A percentile compares a stretch with the other conserved stretches of the same genome.
Conservation (phyloP, 208 protist genomes). For the Trypanosoma brucei region DNA sequence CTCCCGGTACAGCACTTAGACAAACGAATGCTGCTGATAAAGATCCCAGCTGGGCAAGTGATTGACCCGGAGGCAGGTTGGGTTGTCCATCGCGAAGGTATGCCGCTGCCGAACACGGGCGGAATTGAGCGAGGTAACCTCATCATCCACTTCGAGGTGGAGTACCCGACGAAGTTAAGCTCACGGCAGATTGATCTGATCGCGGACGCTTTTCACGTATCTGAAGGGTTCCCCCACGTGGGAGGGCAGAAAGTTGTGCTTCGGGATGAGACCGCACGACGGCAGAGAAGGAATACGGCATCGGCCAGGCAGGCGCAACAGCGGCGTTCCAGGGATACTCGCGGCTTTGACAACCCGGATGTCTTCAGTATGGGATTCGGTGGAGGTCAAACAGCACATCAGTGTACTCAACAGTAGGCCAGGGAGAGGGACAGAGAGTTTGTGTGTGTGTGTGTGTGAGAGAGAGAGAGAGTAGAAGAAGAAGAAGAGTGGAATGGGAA, state of each 20-base stretch:
- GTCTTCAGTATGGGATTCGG: conserved; percentile 5
- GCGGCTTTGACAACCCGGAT: neutral
- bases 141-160: conserved; percentile 79
- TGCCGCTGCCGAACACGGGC: conserved; percentile 80
- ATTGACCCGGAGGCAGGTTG: conserved; percentile 70
- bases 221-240: conserved; percentile 35
- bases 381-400: conserved; percentile 37
- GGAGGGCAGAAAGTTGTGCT: conserved; percentile 66
- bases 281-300: neutral
- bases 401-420: conserved; percentile 68
- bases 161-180: conserved; percentile 71
- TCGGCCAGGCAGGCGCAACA: neutral
- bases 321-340: neutral
- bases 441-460: neutral
- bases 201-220: conserved; percentile 34
- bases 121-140: conserved; percentile 74
- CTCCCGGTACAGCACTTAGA: conserved; percentile 90
- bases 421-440: neutral
- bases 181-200: conserved; percentile 29
- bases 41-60: conserved; percentile 60
- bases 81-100: conserved; percentile 82
- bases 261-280: conserved; percentile 11
- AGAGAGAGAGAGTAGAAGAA: conserved; percentile 8
- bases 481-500: conserved; percentile 1
- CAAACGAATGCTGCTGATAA: conserved; percentile 65